phyloP scores from a whole-genome alignment of 1,139 yeast genomes.

The Saccharomyces hybrid region DNA sequence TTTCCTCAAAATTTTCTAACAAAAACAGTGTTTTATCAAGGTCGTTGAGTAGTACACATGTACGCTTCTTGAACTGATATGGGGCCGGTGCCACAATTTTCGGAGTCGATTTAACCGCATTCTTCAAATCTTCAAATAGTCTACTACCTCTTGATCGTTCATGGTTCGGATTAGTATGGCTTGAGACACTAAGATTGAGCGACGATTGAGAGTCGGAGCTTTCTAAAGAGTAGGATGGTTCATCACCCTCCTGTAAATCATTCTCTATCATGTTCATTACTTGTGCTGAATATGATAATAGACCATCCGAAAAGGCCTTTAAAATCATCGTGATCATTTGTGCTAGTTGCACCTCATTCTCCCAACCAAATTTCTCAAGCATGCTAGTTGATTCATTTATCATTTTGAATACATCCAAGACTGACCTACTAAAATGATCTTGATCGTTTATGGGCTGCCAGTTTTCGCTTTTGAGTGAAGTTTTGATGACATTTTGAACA shows the following conservation, averaged over 20 bases:
- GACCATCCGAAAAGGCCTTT: conserved; percentile 55
- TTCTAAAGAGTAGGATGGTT: not conserved
- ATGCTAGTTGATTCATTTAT: conserved; percentile 51
- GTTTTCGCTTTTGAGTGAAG: conserved; percentile 48
- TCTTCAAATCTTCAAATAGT: conserved; percentile 44
- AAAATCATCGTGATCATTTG: conserved; percentile 50
- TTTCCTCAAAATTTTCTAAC: conserved; percentile 52
- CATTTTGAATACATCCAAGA: conserved; percentile 58
- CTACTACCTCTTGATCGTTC: conserved; percentile 23
- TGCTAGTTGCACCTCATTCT: conserved; percentile 52
- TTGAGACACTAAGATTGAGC: not conserved
- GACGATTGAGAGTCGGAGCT: not conserved
- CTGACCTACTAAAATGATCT: conserved; percentile 45
- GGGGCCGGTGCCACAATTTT: conserved; percentile 44
- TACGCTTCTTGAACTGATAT: conserved; percentile 51
- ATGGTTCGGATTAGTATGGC: not conserved
- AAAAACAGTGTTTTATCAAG: conserved; percentile 54
- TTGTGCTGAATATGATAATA: conserved; percentile 45
- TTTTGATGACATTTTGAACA: conserved; percentile 44
- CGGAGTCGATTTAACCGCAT: conserved; percentile 35
- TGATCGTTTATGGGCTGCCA: conserved; percentile 48
- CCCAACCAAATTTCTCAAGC: conserved; percentile 55
- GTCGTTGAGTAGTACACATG: conserved; percentile 73
- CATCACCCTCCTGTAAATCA: conserved; percentile 36
- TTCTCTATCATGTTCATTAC: conserved; percentile 42